Base-by-base conservation (phyloP, 2,329 filamentous ascomycete genomes). In the Aspergillus latus region DNA sequence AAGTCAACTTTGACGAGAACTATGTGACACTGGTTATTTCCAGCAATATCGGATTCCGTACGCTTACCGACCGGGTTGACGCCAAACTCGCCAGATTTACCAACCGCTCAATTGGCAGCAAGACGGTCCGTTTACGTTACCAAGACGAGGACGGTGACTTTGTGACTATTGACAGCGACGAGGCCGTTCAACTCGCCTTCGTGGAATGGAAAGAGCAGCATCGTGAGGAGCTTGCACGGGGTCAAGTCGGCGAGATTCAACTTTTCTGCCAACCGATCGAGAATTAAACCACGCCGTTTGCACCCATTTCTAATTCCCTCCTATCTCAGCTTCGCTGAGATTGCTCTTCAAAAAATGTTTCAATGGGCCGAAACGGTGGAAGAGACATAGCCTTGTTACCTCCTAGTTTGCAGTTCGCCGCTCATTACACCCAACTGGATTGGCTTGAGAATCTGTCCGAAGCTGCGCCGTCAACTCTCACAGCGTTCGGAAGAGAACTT, bases 21-120 rank as follows among this genome's bases (percentile, higher is more conserved):
- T 95, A 95, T 64, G 88, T 97, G 57, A 97, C 93, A 0, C 82
- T 99, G n/a, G 93, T 99, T 9, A 95, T 96, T 42, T 89, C 91
- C 32, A 95, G 91, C 74, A 96, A 95, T 71, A 97, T 97, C 66
- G 88, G 90, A 40, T 97, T 95, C 74, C 90, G 94, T 63, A 94
- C 90, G 26, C 81, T 99, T 54, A 92, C 94, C 62, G 94, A 97
- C 70, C 89, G 94, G 9, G 97, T 99, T 66, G 94, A 99, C 69
- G 91, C 92, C 29, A 99, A 99, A 73, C 84, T 99, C 56, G 89
- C 89, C 58, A 86, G 90, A 54, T 92, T 92, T 66, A 96, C 91
- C 16, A 88, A 83, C 64, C 89, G 90, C 69, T 92, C 89, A 52
- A 92, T 97, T 67, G 87, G 87, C 64, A 88, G 85, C 68, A 89